A percentile compares a stretch with the other conserved stretches of the same genome.
These are phyloP conservation scores for Cercospora sp. DNA, from an alignment of 2,329 filamentous ascomycete genomes.

Conservation along the genomic window DNA sequence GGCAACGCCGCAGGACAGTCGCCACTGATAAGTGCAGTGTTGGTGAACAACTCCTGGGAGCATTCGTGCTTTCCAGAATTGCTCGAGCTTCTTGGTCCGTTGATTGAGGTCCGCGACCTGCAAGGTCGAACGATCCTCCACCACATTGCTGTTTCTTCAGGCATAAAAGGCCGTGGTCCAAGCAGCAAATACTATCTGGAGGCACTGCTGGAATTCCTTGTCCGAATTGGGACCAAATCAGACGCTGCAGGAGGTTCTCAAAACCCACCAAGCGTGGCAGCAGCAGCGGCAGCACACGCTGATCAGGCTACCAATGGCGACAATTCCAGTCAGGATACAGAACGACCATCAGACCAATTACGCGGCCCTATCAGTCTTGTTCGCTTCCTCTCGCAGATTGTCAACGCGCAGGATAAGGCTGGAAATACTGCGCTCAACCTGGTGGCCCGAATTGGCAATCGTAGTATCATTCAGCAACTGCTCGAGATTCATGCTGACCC, in stretches of 20 bases:
- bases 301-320: constrained; percentile 34
- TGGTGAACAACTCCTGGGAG: constrained; percentile 92
- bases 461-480: constrained; percentile 93
- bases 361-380: constrained; percentile 77
- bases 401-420: constrained; percentile 90
- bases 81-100: constrained; percentile 81
- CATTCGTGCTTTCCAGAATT: constrained; percentile 87
- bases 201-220: constrained; percentile 89
- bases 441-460: constrained; percentile 87
- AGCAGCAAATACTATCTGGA: constrained; percentile 96
- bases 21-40: constrained; percentile 86
- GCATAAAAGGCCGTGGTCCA: constrained; percentile 86
- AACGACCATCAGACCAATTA: constrained; percentile 14
- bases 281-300: constrained; percentile 30
- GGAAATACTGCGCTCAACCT: constrained; percentile 95
- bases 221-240: constrained; percentile 63
- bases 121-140: constrained; percentile 91
- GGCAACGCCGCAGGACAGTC: constrained; percentile 90
- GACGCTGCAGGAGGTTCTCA: constrained; percentile 23
- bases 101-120: constrained; percentile 86
- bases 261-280: constrained; percentile 59
- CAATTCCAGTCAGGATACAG: constrained; percentile 33
- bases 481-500: constrained; percentile 93
- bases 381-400: constrained; percentile 94
- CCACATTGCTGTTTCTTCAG: constrained; percentile 93